Percentiles rank a stretch among this genome's conserved stretches.
Conservation (phyloP, 345 rosid genomes). For the Brassica rapa region DNA sequence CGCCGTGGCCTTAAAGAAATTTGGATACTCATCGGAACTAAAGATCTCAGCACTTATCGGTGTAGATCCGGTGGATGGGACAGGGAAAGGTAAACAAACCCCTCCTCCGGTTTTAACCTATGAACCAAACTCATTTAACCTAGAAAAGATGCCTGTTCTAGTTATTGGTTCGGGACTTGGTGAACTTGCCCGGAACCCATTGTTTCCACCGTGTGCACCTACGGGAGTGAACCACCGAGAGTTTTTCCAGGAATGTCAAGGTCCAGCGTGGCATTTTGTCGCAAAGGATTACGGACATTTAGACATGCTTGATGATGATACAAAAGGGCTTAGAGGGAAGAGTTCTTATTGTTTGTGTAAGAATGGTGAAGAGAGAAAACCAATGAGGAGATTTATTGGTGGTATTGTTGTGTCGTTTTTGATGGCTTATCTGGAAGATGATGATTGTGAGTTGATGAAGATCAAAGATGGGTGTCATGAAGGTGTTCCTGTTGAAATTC, state of each 20-base stretch:
- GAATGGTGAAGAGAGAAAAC: constrained; percentile 73
- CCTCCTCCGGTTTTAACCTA: constrained; percentile 75
- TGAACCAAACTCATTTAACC: constrained; percentile 62
- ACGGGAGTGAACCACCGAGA: constrained; percentile 71
- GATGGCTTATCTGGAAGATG: constrained; percentile 61
- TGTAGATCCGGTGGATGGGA: constrained; percentile 85
- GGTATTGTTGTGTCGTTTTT: constrained; percentile 68
- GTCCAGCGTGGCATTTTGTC: constrained; percentile 72
- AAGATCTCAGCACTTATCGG: constrained; percentile 70
- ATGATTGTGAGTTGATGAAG: constrained; percentile 49
- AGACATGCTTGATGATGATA: constrained; percentile 83
- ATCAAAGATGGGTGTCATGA: constrained; percentile 51
- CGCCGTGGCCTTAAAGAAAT: constrained; percentile 57
- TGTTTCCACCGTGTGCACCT: constrained; percentile 78
- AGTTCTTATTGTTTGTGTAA: constrained; percentile 66
- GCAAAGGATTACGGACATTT: constrained; percentile 77
- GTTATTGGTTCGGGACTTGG: constrained; percentile 83
- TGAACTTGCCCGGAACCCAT: constrained; percentile 47
- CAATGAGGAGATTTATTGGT: constrained; percentile 79
- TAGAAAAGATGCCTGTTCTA: constrained; percentile 52
- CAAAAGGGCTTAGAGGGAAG: constrained; percentile 63
- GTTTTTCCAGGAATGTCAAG: constrained; percentile 63
- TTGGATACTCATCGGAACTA: constrained; percentile 37
- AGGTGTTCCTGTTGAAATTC: constrained; percentile 56
- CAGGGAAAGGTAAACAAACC: constrained; percentile 64